These are phyloP conservation scores for Funneliformis caledonium DNA, from an alignment of 371 early-diverging fungal genomes.

Conservation along the genomic window DNA sequence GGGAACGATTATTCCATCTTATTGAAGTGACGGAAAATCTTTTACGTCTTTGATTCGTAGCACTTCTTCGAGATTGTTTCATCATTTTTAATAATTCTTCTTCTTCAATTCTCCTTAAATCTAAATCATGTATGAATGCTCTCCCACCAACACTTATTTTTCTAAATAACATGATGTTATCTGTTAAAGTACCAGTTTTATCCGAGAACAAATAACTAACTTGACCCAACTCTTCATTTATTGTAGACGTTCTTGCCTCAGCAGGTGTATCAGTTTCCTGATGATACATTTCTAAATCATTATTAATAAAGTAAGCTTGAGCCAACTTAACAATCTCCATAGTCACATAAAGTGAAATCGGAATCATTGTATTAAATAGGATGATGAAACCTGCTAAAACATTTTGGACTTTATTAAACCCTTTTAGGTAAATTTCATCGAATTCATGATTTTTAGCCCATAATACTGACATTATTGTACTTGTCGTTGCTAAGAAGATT, in stretches of 20 bases:
- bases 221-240: conserved; percentile 93
- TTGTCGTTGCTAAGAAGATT: conserved; percentile 54
- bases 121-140: conserved; percentile 63
- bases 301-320: conserved; percentile 78
- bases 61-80: conserved; percentile 41
- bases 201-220: conserved; percentile 92
- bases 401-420: conserved; percentile 38
- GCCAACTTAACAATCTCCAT: conserved; percentile 73
- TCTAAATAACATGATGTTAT: conserved; percentile 91
- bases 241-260: conserved; percentile 77
- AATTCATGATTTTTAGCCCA: conserved; percentile 36
- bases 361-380: conserved; percentile 83
- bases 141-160: conserved; percentile 76
- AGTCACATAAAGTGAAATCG: conserved; percentile 72
- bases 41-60: conserved; percentile 42
- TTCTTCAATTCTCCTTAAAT: conserved; percentile 47
- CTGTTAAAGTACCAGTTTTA: conserved; percentile 97
- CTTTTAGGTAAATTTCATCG: conserved; percentile 42
- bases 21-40: conserved; percentile 27
- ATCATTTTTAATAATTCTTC: conserved; percentile 55
- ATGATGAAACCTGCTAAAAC: conserved; percentile 73
- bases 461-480: conserved; percentile 52
- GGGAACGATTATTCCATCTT: conserved; percentile 10
- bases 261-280: conserved; percentile 73
- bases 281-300: conserved; percentile 79